These are phyloP conservation scores for Candida xiaguanensis DNA, from an alignment of 805 yeast genomes.

Conservation along the genomic window DNA sequence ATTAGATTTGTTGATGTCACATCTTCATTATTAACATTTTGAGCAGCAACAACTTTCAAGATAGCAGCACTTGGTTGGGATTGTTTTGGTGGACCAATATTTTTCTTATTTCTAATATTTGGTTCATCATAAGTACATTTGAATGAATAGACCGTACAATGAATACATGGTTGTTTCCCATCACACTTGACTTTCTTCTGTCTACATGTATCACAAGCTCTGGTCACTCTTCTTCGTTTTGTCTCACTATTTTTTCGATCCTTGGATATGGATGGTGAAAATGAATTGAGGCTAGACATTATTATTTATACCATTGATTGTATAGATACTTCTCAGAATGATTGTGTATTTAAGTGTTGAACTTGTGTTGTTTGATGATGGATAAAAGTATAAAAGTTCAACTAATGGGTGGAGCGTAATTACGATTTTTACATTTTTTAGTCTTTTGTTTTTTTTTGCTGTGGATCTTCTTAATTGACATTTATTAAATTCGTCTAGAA, in stretches of 20 bases:
- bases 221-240: constrained; percentile 61
- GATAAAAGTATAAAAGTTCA: too few species aligned
- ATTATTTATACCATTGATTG: too few species aligned
- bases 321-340: too few species aligned
- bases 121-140: constrained; percentile 85
- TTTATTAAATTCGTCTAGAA: too few species aligned
- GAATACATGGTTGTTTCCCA: constrained; percentile 74
- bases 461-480: not conserved
- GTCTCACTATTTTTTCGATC: constrained; percentile 13
- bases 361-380: too few species aligned
- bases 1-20: constrained; percentile 16
- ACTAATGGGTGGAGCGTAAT: too few species aligned
- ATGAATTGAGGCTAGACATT: too few species aligned
- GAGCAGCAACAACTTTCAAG: constrained; percentile 10
- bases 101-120: constrained; percentile 48
- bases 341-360: too few species aligned
- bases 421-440: not conserved
- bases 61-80: constrained; percentile 14
- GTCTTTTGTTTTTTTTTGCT: not conserved
- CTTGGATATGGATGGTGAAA: not conserved
- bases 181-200: constrained; percentile 77
- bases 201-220: constrained; percentile 76
- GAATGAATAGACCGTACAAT: constrained; percentile 83
- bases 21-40: constrained; percentile 4
- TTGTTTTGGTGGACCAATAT: constrained; percentile 27